Evolutionary conservation across 2,329 filamentous ascomycete genomes (phyloP).

Genomic region (Didymella glomerata): DNA sequence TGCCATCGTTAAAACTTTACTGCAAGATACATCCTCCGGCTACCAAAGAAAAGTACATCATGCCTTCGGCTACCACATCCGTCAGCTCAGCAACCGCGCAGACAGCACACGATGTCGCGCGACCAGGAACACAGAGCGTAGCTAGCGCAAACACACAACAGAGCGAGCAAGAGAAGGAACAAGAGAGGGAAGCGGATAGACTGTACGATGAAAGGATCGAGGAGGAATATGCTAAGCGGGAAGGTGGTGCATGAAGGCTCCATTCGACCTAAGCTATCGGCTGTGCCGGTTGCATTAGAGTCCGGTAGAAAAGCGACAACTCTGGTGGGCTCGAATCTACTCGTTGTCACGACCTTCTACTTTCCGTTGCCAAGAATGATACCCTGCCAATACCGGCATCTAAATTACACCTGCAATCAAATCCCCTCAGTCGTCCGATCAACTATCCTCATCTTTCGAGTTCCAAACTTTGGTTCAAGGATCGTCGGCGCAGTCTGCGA

Average conservation of each 20-base stretch:
- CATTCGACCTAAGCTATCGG: neutral
- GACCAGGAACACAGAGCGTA: slow-evolving; percentile 38
- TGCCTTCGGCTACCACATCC: slow-evolving; percentile 9
- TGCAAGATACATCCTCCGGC: neutral
- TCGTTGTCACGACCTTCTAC: neutral
- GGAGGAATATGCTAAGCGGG: slow-evolving; percentile 53
- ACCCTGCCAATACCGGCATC: slow-evolving; percentile 1
- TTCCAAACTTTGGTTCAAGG: neutral
- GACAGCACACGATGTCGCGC: slow-evolving; percentile 35
- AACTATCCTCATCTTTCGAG: neutral
- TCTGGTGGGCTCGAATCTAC: neutral
- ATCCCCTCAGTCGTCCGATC: neutral
- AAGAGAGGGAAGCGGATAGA: slow-evolving; percentile 41
- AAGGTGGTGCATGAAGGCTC: slow-evolving; percentile 46
- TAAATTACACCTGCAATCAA: slow-evolving; percentile 1
- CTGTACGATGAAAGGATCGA: slow-evolving; percentile 52
- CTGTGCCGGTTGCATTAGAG: neutral
- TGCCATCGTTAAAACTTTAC: neutral
- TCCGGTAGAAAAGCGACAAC: neutral
- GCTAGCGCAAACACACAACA: slow-evolving; percentile 27
- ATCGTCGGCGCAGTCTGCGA: neutral
- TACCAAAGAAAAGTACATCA: neutral
- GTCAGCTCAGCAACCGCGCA: slow-evolving; percentile 35
- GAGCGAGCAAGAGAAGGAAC: slow-evolving; percentile 39
- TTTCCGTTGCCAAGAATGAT: neutral